A percentile compares a stretch with the other conserved stretches of the same genome.
Evolutionary conservation across 495 filamentous ascomycete genomes (phyloP).

Genomic region (Penicillium canescens): DNA sequence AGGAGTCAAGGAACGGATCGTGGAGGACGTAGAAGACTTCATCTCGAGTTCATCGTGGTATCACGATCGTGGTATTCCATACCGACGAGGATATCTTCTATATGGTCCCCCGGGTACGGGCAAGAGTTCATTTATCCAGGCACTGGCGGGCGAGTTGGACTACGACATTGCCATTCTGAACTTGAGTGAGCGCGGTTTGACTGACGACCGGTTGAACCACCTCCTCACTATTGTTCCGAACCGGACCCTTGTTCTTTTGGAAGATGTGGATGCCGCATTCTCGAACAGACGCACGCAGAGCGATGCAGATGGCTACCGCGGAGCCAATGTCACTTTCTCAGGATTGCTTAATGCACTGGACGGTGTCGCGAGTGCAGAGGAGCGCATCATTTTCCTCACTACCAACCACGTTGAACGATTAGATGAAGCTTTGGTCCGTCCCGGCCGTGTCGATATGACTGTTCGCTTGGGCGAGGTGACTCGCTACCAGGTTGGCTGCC

Average conservation of each 20-base stretch:
- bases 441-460: conserved; percentile 92
- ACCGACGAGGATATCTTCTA: conserved; percentile 88
- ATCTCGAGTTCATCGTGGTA: conserved; percentile 82
- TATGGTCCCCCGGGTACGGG: conserved; percentile 94
- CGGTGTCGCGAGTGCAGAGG: conserved; percentile 92
- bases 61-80: conserved; percentile 90
- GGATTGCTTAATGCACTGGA: conserved; percentile 92
- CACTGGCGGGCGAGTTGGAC: conserved; percentile 85
- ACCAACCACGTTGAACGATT: conserved; percentile 92
- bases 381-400: conserved; percentile 89
- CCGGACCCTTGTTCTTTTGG: conserved; percentile 81
- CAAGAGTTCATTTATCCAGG: conserved; percentile 96
- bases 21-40: conserved; percentile 84
- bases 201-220: conserved; percentile 87
- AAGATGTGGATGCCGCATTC: conserved; percentile 96
- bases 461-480: conserved; percentile 87
- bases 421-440: conserved; percentile 85
- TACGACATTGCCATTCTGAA: conserved; percentile 95
- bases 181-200: conserved; percentile 87
- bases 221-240: conserved; percentile 85
- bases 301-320: conserved; percentile 82
- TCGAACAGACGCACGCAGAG: conserved; percentile 69
- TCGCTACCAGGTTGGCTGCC: conserved; percentile 74
- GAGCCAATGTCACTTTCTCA: conserved; percentile 92
- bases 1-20: conserved; percentile 83